phyloP scores from a whole-genome alignment of 164 flowering plant species.

The Malania oleifera region DNA sequence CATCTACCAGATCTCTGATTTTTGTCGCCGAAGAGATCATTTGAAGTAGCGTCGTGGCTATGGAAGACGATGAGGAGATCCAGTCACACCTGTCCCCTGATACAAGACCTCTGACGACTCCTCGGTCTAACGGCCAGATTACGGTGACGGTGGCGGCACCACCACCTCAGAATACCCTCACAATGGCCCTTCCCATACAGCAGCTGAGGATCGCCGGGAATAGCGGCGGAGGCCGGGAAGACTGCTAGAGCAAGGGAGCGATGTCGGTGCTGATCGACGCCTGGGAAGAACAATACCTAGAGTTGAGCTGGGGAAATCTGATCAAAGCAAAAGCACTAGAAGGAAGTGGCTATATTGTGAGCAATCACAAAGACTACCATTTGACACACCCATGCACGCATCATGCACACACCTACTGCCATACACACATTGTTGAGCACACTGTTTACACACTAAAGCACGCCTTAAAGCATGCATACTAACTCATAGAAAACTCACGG shows the following conservation, averaged over 20 bases:
- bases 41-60: slow-evolving; percentile 8
- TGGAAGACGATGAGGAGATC: slow-evolving; percentile 64
- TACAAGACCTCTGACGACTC: slow-evolving; percentile 28
- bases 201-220: slow-evolving; percentile 6
- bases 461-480: too few species aligned
- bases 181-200: slow-evolving; percentile 56
- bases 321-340: slow-evolving; percentile 91
- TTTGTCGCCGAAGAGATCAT: too few species aligned
- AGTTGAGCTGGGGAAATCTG: slow-evolving; percentile 70
- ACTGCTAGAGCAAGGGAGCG: slow-evolving; percentile 90
- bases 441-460: too few species aligned
- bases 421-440: too few species aligned
- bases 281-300: slow-evolving; percentile 85
- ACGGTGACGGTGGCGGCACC: slow-evolving; percentile 43
- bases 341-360: slow-evolving; percentile 77
- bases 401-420: too few species aligned
- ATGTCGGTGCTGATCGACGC: slow-evolving; percentile 74
- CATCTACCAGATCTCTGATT: slow-evolving; percentile 13
- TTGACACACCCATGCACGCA: too few species aligned
- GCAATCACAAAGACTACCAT: slow-evolving; percentile 48
- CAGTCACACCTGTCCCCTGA: slow-evolving; percentile 37
- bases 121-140: slow-evolving; percentile 28
- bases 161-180: slow-evolving; percentile 30
- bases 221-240: slow-evolving; percentile 45
- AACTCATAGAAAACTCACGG: too few species aligned